Evolutionary conservation across 345 rosid species (phyloP).

Genomic region (Erucastrum elatum): DNA sequence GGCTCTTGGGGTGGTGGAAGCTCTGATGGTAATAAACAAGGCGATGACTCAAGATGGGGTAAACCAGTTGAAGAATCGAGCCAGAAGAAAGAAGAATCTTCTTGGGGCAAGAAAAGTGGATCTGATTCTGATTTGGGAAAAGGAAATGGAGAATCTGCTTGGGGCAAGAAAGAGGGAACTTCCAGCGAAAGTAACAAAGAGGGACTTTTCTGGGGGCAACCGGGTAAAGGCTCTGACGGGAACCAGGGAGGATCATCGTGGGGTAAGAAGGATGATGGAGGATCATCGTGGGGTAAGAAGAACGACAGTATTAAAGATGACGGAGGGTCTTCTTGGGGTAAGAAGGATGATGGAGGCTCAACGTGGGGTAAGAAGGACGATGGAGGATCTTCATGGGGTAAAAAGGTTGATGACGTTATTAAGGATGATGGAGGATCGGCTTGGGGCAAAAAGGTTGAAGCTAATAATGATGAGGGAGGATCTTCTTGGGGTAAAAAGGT

Average conservation of each 20-base stretch:
- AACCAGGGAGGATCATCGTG: conserved; percentile 27
- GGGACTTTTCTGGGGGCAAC: conserved; percentile 42
- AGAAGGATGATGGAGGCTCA: conserved; percentile 26
- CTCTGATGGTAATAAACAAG: conserved; percentile 27
- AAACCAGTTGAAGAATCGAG: conserved; percentile 22
- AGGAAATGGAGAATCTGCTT: conserved; percentile 32
- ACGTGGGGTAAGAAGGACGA: conserved; percentile 6
- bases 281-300: conserved; percentile 35
- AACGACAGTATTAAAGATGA: not conserved
- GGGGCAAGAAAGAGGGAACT: conserved; percentile 38
- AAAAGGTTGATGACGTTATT: not conserved
- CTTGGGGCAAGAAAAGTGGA: conserved; percentile 32
- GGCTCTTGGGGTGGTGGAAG: conserved; percentile 42
- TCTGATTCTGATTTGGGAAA: conserved; percentile 35
- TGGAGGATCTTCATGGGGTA: conserved; percentile 9
- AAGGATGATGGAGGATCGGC: not conserved
- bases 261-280: conserved; percentile 33
- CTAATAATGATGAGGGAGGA: conserved; percentile 12
- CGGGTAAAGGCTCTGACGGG: conserved; percentile 22
- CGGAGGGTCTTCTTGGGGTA: not conserved
- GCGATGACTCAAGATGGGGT: conserved; percentile 26
- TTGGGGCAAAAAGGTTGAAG: not conserved
- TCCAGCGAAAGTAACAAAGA: conserved; percentile 41
- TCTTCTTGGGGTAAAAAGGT: not conserved
- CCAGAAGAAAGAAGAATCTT: conserved; percentile 31